Evolutionary conservation across 441 rosid species (phyloP), one percentile per base, ranked within the genome.

Genomic region (Lepidium campestre): DNA sequence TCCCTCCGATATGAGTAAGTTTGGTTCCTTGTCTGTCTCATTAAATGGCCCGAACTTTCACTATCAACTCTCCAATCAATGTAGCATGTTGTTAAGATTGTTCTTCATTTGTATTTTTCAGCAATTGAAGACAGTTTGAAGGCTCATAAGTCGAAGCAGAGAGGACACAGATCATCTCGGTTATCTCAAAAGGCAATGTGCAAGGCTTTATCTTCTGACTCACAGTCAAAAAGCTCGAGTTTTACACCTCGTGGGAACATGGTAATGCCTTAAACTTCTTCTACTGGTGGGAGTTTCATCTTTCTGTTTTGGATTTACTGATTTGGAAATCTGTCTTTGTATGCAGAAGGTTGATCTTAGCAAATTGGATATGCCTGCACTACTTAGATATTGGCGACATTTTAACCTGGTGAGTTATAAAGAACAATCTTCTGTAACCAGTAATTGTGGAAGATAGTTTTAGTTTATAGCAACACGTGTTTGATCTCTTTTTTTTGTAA

Each of bases 311-410:
- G 52, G 37, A 18, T 50, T 15, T 67, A 42, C 49, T 52, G 17
- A 68, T 65, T 37, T 8, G 58, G 29, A 18, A 27, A 41, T 29
- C 13, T 53, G 31, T 34, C 41, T 57, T 68, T 17, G 32, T 5
- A 32, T 42, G 56, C 78, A 91, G 92, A 91, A 81, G 75, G 86
- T 89, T 78, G 96, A 93, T 82, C 91, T 93, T 19, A 85, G 96
- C 85, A 93, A 89, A 74, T 72, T 93, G 78, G 99, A 93, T 82
- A 86, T 82, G 85, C 79, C 87, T 78, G 95, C 99, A 9, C 75
- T 93, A 50, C 82, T 84, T 88, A 87, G 86, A 89, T 91, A 91
- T 71, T 78, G 82, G 89, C 85, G 83, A 68, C 93, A 93, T 73
- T 93, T 85, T 78, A 93, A 93, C 85, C 97, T 91, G 7, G 99